Conservation (phyloP, 768 basidiomycete species). For the Rhodosporidiobolus odoratus region DNA sequence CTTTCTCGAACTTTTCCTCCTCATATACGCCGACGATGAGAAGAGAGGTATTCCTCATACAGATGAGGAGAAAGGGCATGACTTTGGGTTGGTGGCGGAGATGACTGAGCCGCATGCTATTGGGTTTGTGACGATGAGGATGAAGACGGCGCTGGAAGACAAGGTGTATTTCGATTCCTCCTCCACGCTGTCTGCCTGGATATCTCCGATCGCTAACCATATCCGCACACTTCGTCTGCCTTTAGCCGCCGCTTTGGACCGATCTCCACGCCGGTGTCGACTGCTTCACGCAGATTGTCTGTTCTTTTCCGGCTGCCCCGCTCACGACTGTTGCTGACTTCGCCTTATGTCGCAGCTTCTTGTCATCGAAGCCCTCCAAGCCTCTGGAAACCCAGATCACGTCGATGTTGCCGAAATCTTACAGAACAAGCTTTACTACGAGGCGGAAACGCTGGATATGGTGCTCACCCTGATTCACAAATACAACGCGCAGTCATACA, state of each 20-base stretch:
- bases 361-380: conserved; percentile 77
- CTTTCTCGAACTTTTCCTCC: conserved; percentile 85
- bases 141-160: conserved; percentile 83
- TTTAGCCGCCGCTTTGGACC: conserved; percentile 86
- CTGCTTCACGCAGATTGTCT: conserved; percentile 77
- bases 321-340: background rate
- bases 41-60: conserved; percentile 29
- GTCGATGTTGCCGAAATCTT: conserved; percentile 72
- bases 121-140: conserved; percentile 79
- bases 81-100: conserved; percentile 60
- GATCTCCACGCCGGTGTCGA: conserved; percentile 91
- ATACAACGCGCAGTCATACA: conserved; percentile 66
- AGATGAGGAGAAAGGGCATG: conserved; percentile 41
- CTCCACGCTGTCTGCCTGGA: background rate
- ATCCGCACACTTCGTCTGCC: background rate
- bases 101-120: conserved; percentile 83
- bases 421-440: conserved; percentile 88
- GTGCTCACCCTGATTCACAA: conserved; percentile 67
- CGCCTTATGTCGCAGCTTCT: conserved; percentile 53
- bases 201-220: background rate
- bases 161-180: conserved; percentile 56
- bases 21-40: conserved; percentile 52
- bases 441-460: conserved; percentile 86
- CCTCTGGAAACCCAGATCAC: conserved; percentile 54
- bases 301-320: conserved; percentile 12